A percentile compares a stretch with the other conserved stretches of the same genome.
Evolutionary conservation across 495 filamentous ascomycete genomes (phyloP).

Genomic region (Lasiosphaeria miniovina): DNA sequence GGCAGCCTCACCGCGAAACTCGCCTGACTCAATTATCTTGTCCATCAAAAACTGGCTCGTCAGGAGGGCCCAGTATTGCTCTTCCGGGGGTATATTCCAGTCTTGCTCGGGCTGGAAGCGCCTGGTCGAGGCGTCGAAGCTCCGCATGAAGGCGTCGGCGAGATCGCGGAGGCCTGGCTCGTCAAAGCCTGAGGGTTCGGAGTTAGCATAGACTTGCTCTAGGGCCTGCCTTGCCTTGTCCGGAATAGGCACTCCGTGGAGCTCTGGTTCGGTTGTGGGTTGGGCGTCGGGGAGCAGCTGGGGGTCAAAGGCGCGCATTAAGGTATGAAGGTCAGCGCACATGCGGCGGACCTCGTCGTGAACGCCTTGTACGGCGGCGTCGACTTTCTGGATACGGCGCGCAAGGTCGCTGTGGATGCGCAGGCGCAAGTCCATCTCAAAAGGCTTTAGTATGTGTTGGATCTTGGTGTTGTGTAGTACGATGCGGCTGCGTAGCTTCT

Average conservation of each 20-base stretch:
- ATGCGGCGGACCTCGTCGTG: not conserved
- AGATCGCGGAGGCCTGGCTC: conserved; percentile 6
- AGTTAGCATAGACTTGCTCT: not conserved
- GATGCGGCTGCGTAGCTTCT: conserved; percentile 6
- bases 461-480: conserved; percentile 8
- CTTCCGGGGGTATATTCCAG: not conserved
- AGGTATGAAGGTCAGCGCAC: not conserved
- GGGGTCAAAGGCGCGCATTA: conserved; percentile 4
- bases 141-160: conserved; percentile 8
- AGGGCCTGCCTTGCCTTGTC: not conserved
- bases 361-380: not conserved
- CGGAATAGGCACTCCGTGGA: not conserved
- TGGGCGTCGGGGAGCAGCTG: not conserved
- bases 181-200: not conserved
- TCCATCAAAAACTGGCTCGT: conserved; percentile 12
- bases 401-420: conserved; percentile 11
- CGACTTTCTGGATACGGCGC: not conserved
- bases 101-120: not conserved
- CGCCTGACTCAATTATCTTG: conserved; percentile 11
- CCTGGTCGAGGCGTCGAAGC: conserved; percentile 4
- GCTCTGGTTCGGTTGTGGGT: not conserved
- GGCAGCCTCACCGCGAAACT: conserved; percentile 8
- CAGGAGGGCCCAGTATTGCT: conserved; percentile 8
- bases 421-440: conserved; percentile 8
- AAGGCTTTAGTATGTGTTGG: conserved; percentile 7